Base-by-base conservation (phyloP, 805 yeast species). In the Yarrowia phangngaensis region DNA sequence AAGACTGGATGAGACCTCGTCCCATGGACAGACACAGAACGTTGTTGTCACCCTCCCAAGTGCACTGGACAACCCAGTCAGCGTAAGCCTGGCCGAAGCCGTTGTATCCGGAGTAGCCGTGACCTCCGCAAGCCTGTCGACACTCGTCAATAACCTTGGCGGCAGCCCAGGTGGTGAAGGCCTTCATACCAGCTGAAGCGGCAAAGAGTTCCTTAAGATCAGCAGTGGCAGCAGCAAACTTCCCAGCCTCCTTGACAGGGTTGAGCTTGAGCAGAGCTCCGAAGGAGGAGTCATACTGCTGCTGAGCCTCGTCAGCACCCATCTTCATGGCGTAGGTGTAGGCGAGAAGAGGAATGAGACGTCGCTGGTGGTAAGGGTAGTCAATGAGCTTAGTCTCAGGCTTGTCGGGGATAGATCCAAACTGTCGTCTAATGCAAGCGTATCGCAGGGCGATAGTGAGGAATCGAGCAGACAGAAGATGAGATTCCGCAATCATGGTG, bases 11-110 rank as follows among this genome's bases (percentile, higher is more conserved):
- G 30, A 82, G 70, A 17, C 90, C 78, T 64, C 90, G 80, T 51
- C 95, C 97, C 52, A 86, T 78, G 46, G 87, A 82, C 66, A 86
- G 78, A 2, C 88, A 83, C 56, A 89, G 72, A 32, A 89, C 82
- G 60, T 80, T 88, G 71, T 89, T 89, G 67, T 89, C 97, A 65
- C 97, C 97, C 71, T 89, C 97, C 97, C 97, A 89, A n/a, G 97
- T 89, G 67, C 95, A 88, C 69, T 89, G 96, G 31, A 89, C 96
- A 11, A 84, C 95, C 86, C 95, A 90, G 65, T 89, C 97, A 53
- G 76, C 75, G 70, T 79, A 86, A 8, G 88, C 88, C 62, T 82
- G 85, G 28, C 94, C 95, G 63, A 89, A 84, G 2, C 89, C 95
- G 55, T 86, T 79, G 67, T 89, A 89, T 14, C 89, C 79, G 17